Base-by-base conservation (phyloP, 2,329 filamentous ascomycete species). In the Blastomyces parvus region DNA sequence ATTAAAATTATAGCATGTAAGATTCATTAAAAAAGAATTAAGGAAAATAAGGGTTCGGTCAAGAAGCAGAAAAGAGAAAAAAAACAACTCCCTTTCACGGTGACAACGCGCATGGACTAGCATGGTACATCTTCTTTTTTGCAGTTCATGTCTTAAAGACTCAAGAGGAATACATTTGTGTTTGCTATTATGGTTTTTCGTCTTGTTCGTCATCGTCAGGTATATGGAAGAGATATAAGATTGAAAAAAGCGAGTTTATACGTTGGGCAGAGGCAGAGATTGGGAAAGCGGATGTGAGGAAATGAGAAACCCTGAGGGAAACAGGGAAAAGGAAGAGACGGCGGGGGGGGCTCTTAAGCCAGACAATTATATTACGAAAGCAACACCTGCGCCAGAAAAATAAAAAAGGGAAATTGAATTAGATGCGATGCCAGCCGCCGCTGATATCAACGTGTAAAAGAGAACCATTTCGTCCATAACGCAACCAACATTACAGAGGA, bases 371-470 rank as follows among this genome's bases (percentile, higher is more conserved):
- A 33, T 33, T 33, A 33, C 8, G 30, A 33, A 33, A 33, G 30
- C 30, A 33, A 33, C 1, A 33, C 30, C 30, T 33, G 30, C 3
- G 30, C 30, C 30, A 33, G 30, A 33, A 33, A 33, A 33, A 33
- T 33, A 33, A 33, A 3, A 33, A 33, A 33, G 30, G 30, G 30
- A 33, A 42, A 13, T 14, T 42, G 40, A 17, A n/a, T 27, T 67
- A 67, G 42, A 67, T 25, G n/a, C 66, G 60, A 11, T 17, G 42
- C 19, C 46, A 25, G 46, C 1, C 22, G 22, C 46, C 46, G 17
- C 46, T 25, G 25, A 27, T 50, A 22, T 50, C n/a, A 50, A 22
- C 17, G n/a, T 25, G 46, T 50, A 50, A 50, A 50, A 3, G 8
- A 22, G 17, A 50, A 50, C 9, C 46, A 27, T 27, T 27, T 50